These are phyloP conservation scores for Rhypophila decipiens DNA, from an alignment of 495 filamentous ascomycete genomes.

Conservation along the genomic window DNA sequence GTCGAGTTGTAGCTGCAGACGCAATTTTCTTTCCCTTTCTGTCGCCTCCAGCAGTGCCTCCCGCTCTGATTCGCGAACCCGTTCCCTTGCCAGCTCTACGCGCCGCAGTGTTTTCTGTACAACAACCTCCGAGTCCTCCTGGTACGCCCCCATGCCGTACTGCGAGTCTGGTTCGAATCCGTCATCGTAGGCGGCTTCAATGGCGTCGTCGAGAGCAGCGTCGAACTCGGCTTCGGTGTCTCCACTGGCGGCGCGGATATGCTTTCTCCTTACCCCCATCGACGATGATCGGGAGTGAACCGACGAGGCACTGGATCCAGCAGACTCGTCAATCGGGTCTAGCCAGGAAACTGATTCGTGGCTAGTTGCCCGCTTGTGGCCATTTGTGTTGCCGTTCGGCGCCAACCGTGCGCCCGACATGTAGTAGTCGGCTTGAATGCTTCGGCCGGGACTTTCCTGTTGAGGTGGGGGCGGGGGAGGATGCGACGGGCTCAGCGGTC, in stretches of 20 bases:
- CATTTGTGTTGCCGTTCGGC: conserved; percentile 18
- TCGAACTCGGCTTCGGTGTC: conserved; percentile 90
- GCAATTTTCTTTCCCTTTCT: conserved; percentile 41
- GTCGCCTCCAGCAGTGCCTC: conserved; percentile 64
- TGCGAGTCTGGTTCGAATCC: conserved; percentile 67
- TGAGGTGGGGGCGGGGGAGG: conserved; percentile 28
- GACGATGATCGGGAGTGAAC: conserved; percentile 73
- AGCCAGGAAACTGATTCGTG: conserved; percentile 87
- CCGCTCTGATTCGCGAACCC: conserved; percentile 68
- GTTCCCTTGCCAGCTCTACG: conserved; percentile 72
- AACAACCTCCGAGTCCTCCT: conserved; percentile 38
- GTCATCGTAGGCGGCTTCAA: conserved; percentile 94
- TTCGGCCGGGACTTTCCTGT: conserved; percentile 25
- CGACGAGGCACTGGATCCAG: conserved; percentile 72
- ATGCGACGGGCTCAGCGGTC: conserved; percentile 30
- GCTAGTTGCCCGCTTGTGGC: conserved; percentile 53
- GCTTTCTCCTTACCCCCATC: conserved; percentile 58
- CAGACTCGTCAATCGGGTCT: conserved; percentile 94
- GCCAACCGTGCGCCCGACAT: conserved; percentile 28
- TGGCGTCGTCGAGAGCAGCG: conserved; percentile 88
- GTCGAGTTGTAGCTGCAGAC: conserved; percentile 27
- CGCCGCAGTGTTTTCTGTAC: conserved; percentile 58
- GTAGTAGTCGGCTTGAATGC: conserved; percentile 35
- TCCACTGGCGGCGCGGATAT: conserved; percentile 59
- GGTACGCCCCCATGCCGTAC: conserved; percentile 32